Conservation (phyloP, 192 early-diverging fungal species). For the Physocladia obscura region DNA sequence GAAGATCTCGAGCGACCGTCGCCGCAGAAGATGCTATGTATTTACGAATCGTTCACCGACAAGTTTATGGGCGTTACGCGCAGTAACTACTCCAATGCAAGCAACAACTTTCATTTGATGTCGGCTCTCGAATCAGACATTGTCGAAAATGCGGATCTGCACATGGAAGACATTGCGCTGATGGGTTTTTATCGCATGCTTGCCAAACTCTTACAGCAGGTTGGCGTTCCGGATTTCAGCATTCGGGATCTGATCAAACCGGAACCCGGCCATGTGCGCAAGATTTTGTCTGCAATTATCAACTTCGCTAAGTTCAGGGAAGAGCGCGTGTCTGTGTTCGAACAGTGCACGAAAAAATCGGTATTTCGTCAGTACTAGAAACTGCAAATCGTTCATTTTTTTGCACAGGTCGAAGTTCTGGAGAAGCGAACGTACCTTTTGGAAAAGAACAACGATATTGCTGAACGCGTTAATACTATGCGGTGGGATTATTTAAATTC, state of each 20-base stretch:
- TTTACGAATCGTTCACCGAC: constrained; percentile 73
- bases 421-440: constrained; percentile 44
- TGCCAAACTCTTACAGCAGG: constrained; percentile 61
- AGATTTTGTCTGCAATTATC: constrained; percentile 79
- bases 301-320: constrained; percentile 92
- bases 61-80: constrained; percentile 65
- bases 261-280: constrained; percentile 61
- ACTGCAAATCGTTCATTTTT: not conserved
- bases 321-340: constrained; percentile 65
- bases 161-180: constrained; percentile 62
- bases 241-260: constrained; percentile 80
- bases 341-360: constrained; percentile 60
- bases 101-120: no score
- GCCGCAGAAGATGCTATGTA: constrained; percentile 60
- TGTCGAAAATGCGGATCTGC: constrained; percentile 57
- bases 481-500: constrained; percentile 9
- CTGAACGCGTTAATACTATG: constrained; percentile 56
- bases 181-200: constrained; percentile 68
- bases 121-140: constrained; percentile 36
- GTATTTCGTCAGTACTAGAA: constrained; percentile 37
- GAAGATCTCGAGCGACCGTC: constrained; percentile 76
- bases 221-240: constrained; percentile 75
- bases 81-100: constrained; percentile 45
- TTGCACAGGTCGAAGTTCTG: constrained; percentile 43
- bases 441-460: constrained; percentile 55